Percentiles rank a stretch among this genome's conserved stretches.
Conservation (phyloP, 768 basidiomycete genomes). For the Mycena albidolilacea region DNA sequence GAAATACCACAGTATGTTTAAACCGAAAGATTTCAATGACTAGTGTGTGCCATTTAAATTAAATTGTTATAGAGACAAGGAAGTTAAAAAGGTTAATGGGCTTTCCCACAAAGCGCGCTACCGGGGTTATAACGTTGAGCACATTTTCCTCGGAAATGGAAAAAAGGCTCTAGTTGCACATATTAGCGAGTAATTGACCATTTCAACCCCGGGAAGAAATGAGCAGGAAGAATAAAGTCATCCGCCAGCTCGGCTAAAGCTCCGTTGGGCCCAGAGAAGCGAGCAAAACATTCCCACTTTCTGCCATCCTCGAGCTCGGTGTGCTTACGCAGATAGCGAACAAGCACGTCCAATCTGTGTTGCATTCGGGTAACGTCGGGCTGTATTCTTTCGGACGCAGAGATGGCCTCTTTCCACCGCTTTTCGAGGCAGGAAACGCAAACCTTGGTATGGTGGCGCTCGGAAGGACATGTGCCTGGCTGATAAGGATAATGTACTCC, state of each 20-base stretch:
- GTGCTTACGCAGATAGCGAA: constrained; percentile 5
- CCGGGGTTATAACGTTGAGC: constrained; percentile 5
- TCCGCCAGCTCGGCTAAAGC: constrained; percentile 6
- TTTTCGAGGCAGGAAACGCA: background rate
- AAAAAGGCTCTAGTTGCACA: too few species aligned
- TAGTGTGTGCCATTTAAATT: too few species aligned
- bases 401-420: constrained; percentile 8
- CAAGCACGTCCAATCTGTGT: background rate
- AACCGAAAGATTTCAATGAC: too few species aligned
- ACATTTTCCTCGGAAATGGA: background rate
- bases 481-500: constrained; percentile 3
- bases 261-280: background rate
- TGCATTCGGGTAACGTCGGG: constrained; percentile 8
- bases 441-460: background rate
- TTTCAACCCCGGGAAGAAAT: background rate
- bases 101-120: too few species aligned
- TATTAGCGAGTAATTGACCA: constrained; percentile 4
- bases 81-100: too few species aligned
- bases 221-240: constrained; percentile 7
- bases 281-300: constrained; percentile 2
- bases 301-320: constrained; percentile 4
- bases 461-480: background rate
- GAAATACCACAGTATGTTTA: too few species aligned
- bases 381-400: constrained; percentile 4
- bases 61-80: too few species aligned